Evolutionary conservation across 768 basidiomycete genomes (phyloP), one percentile per base, ranked within the genome.

Genomic region (Brasilioporus rufonigricans): DNA sequence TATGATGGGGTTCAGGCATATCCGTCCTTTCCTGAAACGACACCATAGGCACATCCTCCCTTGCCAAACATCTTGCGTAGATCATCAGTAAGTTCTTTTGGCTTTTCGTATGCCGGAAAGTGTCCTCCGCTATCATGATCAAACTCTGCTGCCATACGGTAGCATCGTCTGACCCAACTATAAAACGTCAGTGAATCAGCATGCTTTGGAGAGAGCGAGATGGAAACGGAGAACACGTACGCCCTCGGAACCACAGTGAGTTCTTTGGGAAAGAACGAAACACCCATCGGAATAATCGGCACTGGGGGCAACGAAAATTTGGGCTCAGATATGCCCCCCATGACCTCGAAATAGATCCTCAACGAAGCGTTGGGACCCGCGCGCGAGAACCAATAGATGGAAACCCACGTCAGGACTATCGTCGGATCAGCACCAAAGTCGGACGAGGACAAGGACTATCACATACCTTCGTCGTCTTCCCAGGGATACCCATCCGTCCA

Each of bases 361-460:
- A 77, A 29, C 0, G 83, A 78, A 0, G 83, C 80, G 1, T 81
- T 75, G 5, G 84, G 83, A 0, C 83, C 82, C 0, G 77, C 74
- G 13, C 77, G 76, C 18, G 81, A 84, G 67, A 84, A 83, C 72
- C 75, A 80, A 60, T 78, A 82, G 21, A 82, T 73, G 2, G 80
- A 83, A 18, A 82, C 64, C 82, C 83, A 85, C 0, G 79, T 81
- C 27, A 85, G 58, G 1, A 84, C 83, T 82, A 23, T 40, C 19
- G 39, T 27, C 33, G 16, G 26, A 44, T 44, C 18, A 27, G 19
- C 43, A 44, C 24, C 43, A 12, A n/a, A 9, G 24, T 27, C 26
- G 7, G 23, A 16, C 5, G 18, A 27, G 16, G 21, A 12, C 14
- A 12, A 11, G 4, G 9, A 5, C 27, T 9, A n/a, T 9, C 5